A percentile compares a stretch with the other conserved stretches of the same genome.
Evolutionary conservation across 2,329 filamentous ascomycete species (phyloP).

Genomic region (Colletotrichum godetiae): DNA sequence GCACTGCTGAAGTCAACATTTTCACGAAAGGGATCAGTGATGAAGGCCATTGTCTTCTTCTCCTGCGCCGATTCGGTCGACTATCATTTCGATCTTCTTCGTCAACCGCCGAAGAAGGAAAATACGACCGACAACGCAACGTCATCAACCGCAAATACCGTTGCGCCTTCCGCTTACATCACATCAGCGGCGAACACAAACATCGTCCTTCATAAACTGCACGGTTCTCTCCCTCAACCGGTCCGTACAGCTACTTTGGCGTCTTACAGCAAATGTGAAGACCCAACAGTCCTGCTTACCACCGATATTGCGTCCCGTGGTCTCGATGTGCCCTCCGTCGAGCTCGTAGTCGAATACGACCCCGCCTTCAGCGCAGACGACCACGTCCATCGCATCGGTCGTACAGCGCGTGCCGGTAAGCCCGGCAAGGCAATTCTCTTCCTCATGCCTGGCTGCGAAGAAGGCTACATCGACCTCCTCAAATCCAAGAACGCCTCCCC

Average conservation of each 20-base stretch:
- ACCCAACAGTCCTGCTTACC: slow-evolving; percentile 86
- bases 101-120: slow-evolving; percentile 44
- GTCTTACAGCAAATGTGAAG: slow-evolving; percentile 78
- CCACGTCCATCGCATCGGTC: slow-evolving; percentile 93
- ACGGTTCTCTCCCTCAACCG: slow-evolving; percentile 90
- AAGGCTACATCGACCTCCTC: slow-evolving; percentile 86
- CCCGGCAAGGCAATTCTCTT: slow-evolving; percentile 90
- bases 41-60: slow-evolving; percentile 97
- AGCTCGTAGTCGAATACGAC: slow-evolving; percentile 96
- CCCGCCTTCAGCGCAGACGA: slow-evolving; percentile 94
- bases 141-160: slow-evolving; percentile 63
- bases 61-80: slow-evolving; percentile 97
- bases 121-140: slow-evolving; percentile 35
- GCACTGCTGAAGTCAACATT: slow-evolving; percentile 89
- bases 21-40: slow-evolving; percentile 86
- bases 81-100: slow-evolving; percentile 91
- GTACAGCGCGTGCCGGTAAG: slow-evolving; percentile 92
- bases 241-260: slow-evolving; percentile 88
- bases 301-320: slow-evolving; percentile 97
- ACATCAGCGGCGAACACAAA: slow-evolving; percentile 78
- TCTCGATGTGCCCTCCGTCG: slow-evolving; percentile 93
- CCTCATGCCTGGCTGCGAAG: slow-evolving; percentile 89
- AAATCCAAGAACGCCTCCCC: slow-evolving; percentile 56
- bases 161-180: slow-evolving; percentile 77
- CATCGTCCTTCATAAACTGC: slow-evolving; percentile 86